Percentiles rank a stretch among this genome's conserved stretches.
These are phyloP conservation scores for Ophiostoma quercus DNA, from an alignment of 2,329 filamentous ascomycete species.

Conservation along the genomic window DNA sequence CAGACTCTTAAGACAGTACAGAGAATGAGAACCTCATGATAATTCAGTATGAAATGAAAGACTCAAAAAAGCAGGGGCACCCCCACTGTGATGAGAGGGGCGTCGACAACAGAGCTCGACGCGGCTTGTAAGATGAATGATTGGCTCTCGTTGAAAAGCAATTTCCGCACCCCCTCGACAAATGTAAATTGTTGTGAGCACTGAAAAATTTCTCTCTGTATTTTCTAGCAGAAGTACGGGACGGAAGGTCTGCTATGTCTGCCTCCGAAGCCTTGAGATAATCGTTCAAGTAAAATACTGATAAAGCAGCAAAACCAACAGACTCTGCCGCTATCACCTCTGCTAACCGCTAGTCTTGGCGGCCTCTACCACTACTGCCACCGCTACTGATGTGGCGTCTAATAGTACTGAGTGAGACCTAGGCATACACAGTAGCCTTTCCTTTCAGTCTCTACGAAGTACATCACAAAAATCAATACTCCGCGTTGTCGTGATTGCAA, in stretches of 20 bases:
- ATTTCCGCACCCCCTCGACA: constrained; percentile 2
- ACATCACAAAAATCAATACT: not conserved
- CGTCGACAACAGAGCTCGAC: not conserved
- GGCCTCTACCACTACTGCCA: not conserved
- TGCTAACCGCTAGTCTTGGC: not conserved
- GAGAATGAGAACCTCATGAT: not conserved
- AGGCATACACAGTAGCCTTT: not conserved
- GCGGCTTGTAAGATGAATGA: not conserved
- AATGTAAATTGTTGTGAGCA: not conserved
- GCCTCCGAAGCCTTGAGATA: too few species aligned
- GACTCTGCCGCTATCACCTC: not conserved
- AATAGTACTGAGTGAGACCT: too few species aligned
- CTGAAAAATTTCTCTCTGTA: not conserved
- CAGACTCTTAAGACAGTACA: not conserved
- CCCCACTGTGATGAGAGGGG: constrained; percentile 2
- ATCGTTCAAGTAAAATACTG: not conserved
- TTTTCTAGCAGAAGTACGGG: not conserved
- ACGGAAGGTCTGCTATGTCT: not conserved
- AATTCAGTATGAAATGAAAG: too few species aligned
- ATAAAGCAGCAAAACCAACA: not conserved
- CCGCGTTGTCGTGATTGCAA: not conserved
- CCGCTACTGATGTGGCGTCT: too few species aligned
- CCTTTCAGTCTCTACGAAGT: not conserved
- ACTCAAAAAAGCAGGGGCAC: not conserved
- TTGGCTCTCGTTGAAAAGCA: not conserved